A percentile compares a stretch with the other conserved stretches of the same genome.
phyloP scores from a whole-genome alignment of 2,329 filamentous ascomycete species.

The Phialemoniopsis sp. region DNA sequence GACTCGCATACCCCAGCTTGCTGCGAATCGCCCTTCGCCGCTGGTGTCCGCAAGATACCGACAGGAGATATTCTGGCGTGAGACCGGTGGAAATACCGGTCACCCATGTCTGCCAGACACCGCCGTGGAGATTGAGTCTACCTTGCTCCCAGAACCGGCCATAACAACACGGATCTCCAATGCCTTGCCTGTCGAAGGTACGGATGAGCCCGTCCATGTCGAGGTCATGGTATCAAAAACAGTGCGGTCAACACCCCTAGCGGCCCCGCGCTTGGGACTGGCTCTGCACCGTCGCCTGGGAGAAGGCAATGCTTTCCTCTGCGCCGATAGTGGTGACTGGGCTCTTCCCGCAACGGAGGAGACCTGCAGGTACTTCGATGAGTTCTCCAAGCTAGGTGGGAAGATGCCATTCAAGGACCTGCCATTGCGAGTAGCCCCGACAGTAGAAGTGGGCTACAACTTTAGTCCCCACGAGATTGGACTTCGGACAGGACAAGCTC shows the following conservation, averaged over 20 bases:
- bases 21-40: constrained; percentile 31
- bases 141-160: constrained; percentile 30
- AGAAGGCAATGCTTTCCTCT: constrained; percentile 28
- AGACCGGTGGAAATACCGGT: not conserved
- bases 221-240: constrained; percentile 25
- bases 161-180: constrained; percentile 30
- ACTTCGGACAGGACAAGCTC: constrained; percentile 19
- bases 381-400: constrained; percentile 23
- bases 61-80: constrained; percentile 28
- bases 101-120: constrained; percentile 14
- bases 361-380: constrained; percentile 22
- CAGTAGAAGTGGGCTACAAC: constrained; percentile 36
- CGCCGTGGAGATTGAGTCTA: constrained; percentile 28
- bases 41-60: constrained; percentile 29
- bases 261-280: constrained; percentile 20
- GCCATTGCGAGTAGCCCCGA: constrained; percentile 22
- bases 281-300: constrained; percentile 26
- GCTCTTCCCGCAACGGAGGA: constrained; percentile 17
- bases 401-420: not conserved
- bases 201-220: constrained; percentile 24
- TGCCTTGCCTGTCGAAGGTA: constrained; percentile 18
- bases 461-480: constrained; percentile 22
- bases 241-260: constrained; percentile 6
- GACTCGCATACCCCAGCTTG: constrained; percentile 28
- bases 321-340: constrained; percentile 39